These are phyloP conservation scores for Eucalyptus leucophloia DNA, from an alignment of 345 rosid species.

Conservation along the genomic window DNA sequence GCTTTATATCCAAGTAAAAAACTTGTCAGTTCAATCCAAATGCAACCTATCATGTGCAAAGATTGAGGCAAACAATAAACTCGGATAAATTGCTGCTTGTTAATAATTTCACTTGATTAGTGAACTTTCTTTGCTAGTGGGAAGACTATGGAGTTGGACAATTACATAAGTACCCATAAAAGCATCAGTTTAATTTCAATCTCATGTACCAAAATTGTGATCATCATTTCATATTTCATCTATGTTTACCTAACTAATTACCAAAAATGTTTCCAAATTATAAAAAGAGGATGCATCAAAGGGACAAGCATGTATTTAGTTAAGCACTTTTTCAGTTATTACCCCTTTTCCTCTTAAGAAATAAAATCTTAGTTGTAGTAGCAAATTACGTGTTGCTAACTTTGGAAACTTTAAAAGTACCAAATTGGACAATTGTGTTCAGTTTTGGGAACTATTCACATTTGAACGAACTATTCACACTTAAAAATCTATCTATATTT, in stretches of 20 bases:
- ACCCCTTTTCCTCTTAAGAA: background rate
- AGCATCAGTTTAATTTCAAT: too few relatives aligned
- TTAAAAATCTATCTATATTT: background rate
- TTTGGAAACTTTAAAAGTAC: background rate
- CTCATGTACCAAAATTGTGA: too few relatives aligned
- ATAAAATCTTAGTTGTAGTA: background rate
- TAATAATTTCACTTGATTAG: too few relatives aligned
- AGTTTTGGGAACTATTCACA: background rate
- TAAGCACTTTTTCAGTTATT: background rate
- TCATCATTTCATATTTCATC: background rate
- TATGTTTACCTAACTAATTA: background rate
- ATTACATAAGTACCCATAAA: too few relatives aligned
- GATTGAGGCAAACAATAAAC: too few relatives aligned
- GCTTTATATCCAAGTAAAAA: too few relatives aligned
- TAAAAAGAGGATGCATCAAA: background rate
- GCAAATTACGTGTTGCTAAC: background rate
- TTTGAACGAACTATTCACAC: background rate
- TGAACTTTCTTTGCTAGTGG: too few relatives aligned
- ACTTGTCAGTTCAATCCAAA: too few relatives aligned
- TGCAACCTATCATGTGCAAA: too few relatives aligned
- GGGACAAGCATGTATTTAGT: background rate
- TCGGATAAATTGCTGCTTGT: too few relatives aligned
- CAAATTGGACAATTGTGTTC: background rate
- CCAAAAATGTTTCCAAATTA: background rate
- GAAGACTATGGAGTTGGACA: too few relatives aligned